A percentile compares a stretch with the other conserved stretches of the same genome.
phyloP scores from a whole-genome alignment of 768 basidiomycete species.

The Trametes villosa region DNA sequence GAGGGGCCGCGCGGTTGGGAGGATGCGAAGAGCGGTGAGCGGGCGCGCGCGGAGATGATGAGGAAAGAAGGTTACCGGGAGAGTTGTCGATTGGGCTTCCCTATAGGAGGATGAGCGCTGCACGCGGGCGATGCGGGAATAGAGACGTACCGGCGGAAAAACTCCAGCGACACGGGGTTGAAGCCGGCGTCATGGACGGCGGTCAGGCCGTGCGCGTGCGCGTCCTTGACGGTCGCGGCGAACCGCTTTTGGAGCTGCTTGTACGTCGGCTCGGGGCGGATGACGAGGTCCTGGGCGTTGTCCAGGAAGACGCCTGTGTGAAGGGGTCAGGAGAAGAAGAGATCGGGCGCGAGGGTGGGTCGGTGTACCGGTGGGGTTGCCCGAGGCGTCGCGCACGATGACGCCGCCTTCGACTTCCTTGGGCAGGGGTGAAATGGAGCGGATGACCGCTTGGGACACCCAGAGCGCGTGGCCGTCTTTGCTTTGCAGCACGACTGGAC shows the following conservation, averaged over 20 bases:
- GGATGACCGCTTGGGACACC: constrained; percentile 71
- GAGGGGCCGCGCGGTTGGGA: background rate
- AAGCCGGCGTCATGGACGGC: constrained; percentile 88
- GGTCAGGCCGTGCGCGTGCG: constrained; percentile 73
- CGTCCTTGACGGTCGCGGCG: constrained; percentile 64
- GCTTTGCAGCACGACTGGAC: constrained; percentile 77
- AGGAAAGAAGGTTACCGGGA: constrained; percentile 21
- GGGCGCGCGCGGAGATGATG: background rate
- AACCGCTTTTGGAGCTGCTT: constrained; percentile 65
- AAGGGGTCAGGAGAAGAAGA: constrained; percentile 3
- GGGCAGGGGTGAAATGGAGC: constrained; percentile 64
- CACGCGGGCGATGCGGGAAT: background rate
- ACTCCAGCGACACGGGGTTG: constrained; percentile 66
- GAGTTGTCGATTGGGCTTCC: constrained; percentile 11
- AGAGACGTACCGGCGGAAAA: constrained; percentile 63
- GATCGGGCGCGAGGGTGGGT: constrained; percentile 1
- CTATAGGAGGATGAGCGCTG: constrained; percentile 5
- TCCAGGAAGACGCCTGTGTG: constrained; percentile 74
- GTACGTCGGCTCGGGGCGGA: constrained; percentile 65
- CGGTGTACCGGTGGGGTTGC: constrained; percentile 70
- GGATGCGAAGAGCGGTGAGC: background rate
- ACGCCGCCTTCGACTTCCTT: constrained; percentile 77
- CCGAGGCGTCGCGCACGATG: constrained; percentile 68
- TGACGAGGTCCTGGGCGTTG: constrained; percentile 81
- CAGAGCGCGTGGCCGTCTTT: constrained; percentile 91